phyloP scores from a whole-genome alignment of 2,329 filamentous ascomycete species.

The Endoconidiophora polonica region DNA sequence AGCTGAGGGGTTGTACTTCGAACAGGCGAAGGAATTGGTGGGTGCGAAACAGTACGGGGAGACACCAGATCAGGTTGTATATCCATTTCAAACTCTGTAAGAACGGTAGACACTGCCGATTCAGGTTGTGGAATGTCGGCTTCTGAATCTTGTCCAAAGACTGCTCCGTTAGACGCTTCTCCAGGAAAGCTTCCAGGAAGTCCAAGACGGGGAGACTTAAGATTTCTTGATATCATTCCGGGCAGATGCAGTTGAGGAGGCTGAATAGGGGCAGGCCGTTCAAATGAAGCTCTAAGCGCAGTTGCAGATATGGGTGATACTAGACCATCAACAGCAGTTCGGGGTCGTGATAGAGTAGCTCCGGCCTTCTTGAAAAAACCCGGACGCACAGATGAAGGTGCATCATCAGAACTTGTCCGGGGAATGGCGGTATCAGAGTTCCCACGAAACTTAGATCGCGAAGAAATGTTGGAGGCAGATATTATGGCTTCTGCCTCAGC shows the following conservation, averaged over 20 bases:
- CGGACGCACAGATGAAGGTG: too few relatives aligned
- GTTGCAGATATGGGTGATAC: background rate
- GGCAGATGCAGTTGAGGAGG: background rate
- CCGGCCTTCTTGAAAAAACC: too few relatives aligned
- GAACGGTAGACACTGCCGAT: conserved; percentile 45
- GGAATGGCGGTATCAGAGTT: background rate
- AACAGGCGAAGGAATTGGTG: background rate
- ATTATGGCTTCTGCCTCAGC: conserved; percentile 7
- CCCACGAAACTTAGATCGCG: background rate
- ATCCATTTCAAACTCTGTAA: conserved; percentile 56
- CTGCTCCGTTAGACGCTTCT: conserved; percentile 14
- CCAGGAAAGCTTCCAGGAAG: conserved; percentile 46
- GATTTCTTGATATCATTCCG: background rate
- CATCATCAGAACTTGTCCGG: too few relatives aligned
- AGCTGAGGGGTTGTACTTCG: background rate
- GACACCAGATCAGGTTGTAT: conserved; percentile 1
- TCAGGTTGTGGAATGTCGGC: conserved; percentile 21
- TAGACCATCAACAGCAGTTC: background rate
- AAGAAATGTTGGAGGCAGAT: conserved; percentile 23
- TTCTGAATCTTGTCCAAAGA: too few relatives aligned
- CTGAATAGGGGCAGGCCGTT: background rate
- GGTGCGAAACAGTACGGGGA: background rate
- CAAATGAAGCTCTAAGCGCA: too few relatives aligned
- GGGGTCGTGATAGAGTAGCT: background rate
- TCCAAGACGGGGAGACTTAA: conserved; percentile 15